Evolutionary conservation across 2,329 filamentous ascomycete species (phyloP), one percentile per base, ranked within the genome.

Genomic region (Fusarium begoniae): DNA sequence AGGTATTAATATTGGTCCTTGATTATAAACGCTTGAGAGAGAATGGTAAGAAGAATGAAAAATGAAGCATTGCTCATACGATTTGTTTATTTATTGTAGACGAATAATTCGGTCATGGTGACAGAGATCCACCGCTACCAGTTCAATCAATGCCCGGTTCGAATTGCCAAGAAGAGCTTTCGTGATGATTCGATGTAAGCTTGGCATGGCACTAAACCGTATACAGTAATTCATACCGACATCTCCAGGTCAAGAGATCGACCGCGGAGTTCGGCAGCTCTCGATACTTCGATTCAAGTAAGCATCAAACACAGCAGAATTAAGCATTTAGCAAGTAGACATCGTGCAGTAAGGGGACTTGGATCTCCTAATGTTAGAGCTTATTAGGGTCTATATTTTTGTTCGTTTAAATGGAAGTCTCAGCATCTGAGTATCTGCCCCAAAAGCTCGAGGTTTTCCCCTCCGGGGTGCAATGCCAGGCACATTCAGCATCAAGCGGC

Each of bases 101-200:
- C 8, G 51, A 57, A 44, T 15, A 40, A 37, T 54, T 48, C 17
- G n/a, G 38, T 40, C 43, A 40, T 63, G 10, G n/a, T n/a, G 30
- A 24, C 18, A 55, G 15, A 35, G 40, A 47, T 67, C 38, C 45
- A 47, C 35, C 18, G 13, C 30, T 2, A 28, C 22, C 41, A 43
- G n/a, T 55, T 41, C 15, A 3, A 35, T 41, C 13, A 2, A 26
- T 38, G 13, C 18, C 51, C 70, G 64, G 54, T 38, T 56, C 26
- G 41, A 70, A 43, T 44, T 73, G 32, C 69, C 58, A 37, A 58
- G 69, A 73, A 56, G 37, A 53, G 57, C 26, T 22, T 54, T 43
- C 12, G n/a, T 37, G 10, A 14, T 54, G 26, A n/a, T 28, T 30
- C 26, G 26, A 69, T 44, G 6, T 35, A 0, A 47, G n/a, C 28